phyloP scores from a whole-genome alignment of 2,329 filamentous ascomycete species.

The Colletotrichum camelliae region DNA sequence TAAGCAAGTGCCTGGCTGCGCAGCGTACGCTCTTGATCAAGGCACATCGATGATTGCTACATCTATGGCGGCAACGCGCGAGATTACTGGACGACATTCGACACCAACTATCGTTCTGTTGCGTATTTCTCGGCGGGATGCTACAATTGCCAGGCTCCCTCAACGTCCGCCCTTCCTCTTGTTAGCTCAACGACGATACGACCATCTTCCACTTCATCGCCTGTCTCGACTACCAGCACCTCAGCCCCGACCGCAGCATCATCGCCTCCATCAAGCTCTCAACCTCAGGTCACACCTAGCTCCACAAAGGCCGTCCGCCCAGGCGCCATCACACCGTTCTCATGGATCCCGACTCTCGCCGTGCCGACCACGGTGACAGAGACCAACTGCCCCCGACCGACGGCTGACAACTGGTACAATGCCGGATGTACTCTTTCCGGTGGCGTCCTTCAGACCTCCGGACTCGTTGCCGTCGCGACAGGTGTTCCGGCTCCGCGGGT shows the following conservation, averaged over 20 bases:
- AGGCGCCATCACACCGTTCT: neutral
- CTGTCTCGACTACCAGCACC: neutral
- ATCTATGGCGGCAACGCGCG: neutral
- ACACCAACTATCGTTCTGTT: neutral
- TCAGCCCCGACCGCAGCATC: fast-evolving
- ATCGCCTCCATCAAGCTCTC: neutral
- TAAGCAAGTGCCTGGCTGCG: neutral
- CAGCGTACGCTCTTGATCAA: neutral
- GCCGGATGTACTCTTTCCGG: slow-evolving; percentile 10
- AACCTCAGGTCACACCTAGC: neutral
- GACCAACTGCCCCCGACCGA: neutral
- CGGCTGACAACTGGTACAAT: neutral
- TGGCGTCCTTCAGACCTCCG: neutral
- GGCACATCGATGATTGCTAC: neutral
- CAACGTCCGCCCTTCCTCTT: neutral
- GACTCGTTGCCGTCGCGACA: neutral
- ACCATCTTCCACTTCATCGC: neutral
- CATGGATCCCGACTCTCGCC: neutral
- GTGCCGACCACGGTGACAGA: neutral
- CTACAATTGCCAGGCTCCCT: neutral
- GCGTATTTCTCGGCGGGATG: neutral
- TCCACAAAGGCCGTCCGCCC: neutral
- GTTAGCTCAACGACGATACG: neutral
- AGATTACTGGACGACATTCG: neutral
- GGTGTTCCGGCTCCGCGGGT: neutral